phyloP scores from a whole-genome alignment of 1,284 basidiomycete species.

The Ustilago sp. region DNA sequence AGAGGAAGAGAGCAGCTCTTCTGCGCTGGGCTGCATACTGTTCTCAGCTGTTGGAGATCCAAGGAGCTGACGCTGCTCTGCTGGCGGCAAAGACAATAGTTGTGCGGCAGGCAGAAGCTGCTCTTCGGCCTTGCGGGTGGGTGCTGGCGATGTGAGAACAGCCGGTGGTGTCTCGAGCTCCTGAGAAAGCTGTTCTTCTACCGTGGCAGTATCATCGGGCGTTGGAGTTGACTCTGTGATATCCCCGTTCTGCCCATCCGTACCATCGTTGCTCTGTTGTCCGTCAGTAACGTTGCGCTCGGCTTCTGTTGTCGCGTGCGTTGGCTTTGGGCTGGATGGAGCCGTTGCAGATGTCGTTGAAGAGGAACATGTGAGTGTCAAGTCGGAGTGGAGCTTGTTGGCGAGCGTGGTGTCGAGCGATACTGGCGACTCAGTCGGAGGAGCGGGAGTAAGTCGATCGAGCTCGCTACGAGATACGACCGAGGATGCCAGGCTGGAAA shows the following conservation, averaged over 20 bases:
- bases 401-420: constrained; percentile 7
- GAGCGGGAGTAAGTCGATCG: constrained; percentile 29
- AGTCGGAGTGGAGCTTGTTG: constrained; percentile 11
- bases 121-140: not conserved
- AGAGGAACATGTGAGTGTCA: constrained; percentile 16
- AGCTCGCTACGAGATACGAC: constrained; percentile 21
- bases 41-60: constrained; percentile 9
- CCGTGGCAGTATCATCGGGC: not conserved
- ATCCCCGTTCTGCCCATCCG: constrained; percentile 4
- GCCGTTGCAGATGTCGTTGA: constrained; percentile 26
- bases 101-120: not conserved
- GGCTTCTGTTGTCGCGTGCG: not conserved
- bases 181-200: not conserved
- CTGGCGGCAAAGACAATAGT: constrained; percentile 3
- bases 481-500: constrained; percentile 48
- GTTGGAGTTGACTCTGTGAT: constrained; percentile 9
- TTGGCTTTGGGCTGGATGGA: constrained; percentile 24
- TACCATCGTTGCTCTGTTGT: constrained; percentile 4
- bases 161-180: not conserved
- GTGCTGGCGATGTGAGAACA: not conserved
- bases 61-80: not conserved
- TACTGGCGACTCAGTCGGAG: constrained; percentile 15
- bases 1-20: constrained; percentile 34
- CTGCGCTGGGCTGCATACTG: constrained; percentile 36
- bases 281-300: not conserved